Evolutionary conservation across 371 early-diverging fungal species (phyloP), one percentile per base, ranked within the genome.

Genomic region (Thermomucor indicae-seudaticae): DNA sequence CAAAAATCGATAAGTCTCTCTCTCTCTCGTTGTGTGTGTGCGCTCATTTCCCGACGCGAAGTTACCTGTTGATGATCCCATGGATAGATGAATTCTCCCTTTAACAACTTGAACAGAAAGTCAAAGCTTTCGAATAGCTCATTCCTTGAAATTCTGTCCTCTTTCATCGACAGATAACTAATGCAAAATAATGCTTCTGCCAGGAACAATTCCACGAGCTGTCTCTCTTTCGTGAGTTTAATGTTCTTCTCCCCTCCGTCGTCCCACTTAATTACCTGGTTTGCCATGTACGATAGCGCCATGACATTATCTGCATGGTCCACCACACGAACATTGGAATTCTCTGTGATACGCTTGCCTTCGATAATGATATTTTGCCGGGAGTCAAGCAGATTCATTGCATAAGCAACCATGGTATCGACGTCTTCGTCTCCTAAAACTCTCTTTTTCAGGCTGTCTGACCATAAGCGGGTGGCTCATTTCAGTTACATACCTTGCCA

Each of bases 231-330:
- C 8, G 10, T 35, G 11, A 37, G 39, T 30, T 8, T 46, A 20
- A 39, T 40, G 29, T 2, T 4, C 14, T 2, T 46, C 30, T 19
- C 42, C 37, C 4, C 0, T 7, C 6, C 12, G 20, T 45, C 42
- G 16, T 16, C 44, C 4, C 25, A 24, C 5, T 20, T 30, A 17
- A 25, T 28, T 57, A 65, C 65, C 53, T 67, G 71, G 43, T 69
- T 72, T 32, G 77, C 72, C 59, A 64, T 72, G 31, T 70, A 76
- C 6, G 73, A 72, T 8, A 76, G 55, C 37, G 66, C 63, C 69
- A 76, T 70, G 11, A 76, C 66, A 47, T 76, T 76, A 32, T 76
- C 77, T 2, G 77, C 72, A 47, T 76, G 77, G 7, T 76, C 77
- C 2, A 70, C 60, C 1, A 70, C 66, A 6, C 77, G 60, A 7